A percentile compares a stretch with the other conserved stretches of the same genome.
Conservation (phyloP, 2,329 filamentous ascomycete species). For the Trichoderma sp. region DNA sequence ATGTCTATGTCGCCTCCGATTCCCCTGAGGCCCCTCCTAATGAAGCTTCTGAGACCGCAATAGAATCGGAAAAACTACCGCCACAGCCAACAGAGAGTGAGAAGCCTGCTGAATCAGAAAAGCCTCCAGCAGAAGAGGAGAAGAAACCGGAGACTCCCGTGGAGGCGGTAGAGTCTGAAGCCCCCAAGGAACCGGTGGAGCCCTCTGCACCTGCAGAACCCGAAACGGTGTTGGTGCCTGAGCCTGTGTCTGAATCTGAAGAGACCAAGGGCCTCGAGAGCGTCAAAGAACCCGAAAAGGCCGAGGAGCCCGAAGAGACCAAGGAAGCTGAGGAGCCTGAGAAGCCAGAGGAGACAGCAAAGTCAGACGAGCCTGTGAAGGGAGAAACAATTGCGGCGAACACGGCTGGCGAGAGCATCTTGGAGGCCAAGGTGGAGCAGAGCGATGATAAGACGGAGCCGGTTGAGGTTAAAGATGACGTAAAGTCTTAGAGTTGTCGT, state of each 20-base stretch:
- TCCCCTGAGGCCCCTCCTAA: conserved; percentile 15
- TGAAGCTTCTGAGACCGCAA: background rate
- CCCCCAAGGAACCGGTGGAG: background rate
- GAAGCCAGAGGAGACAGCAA: background rate
- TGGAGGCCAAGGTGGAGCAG: conserved; percentile 38
- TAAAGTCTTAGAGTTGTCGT: conserved; percentile 1
- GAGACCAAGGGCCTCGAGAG: background rate
- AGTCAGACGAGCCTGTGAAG: conserved; percentile 10
- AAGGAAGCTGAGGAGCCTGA: background rate
- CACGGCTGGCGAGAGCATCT: conserved; percentile 43
- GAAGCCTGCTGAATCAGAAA: conserved; percentile 8
- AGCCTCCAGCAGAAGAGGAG: background rate
- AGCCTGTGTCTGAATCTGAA: background rate
- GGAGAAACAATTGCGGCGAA: conserved; percentile 41
- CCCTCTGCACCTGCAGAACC: background rate
- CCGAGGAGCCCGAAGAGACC: background rate
- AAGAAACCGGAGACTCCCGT: background rate
- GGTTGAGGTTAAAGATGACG: conserved; percentile 35
- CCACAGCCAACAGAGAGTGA: background rate
- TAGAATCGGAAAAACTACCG: background rate
- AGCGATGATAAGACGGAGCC: conserved; percentile 37
- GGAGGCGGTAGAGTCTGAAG: background rate
- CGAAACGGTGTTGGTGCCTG: background rate
- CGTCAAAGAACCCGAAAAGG: background rate
- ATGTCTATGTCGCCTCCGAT: conserved; percentile 31